These are phyloP conservation scores for Alternaria novae-zelandiae DNA, from an alignment of 2,329 filamentous ascomycete species.

Conservation along the genomic window DNA sequence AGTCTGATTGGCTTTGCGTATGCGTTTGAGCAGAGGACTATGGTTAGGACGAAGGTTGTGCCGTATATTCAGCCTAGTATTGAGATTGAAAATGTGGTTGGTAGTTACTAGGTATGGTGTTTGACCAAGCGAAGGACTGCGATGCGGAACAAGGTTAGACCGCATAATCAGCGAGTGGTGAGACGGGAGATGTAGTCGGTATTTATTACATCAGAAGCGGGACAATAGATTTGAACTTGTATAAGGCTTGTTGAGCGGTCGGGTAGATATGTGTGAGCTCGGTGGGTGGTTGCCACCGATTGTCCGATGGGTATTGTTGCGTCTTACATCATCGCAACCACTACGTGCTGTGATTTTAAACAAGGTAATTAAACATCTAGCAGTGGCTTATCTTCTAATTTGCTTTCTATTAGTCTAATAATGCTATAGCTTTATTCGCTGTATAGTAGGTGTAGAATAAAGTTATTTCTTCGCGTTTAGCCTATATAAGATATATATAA, in stretches of 20 bases:
- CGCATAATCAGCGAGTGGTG: neutral
- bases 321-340: neutral
- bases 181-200: neutral
- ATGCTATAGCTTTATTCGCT: too few species aligned
- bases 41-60: constrained; percentile 55
- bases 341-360: neutral
- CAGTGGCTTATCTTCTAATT: too few species aligned
- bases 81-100: constrained; percentile 56
- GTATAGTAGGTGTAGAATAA: too few species aligned
- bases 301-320: neutral
- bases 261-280: too few species aligned
- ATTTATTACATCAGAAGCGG: fast-evolving
- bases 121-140: too few species aligned
- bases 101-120: constrained; percentile 1
- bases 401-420: too few species aligned
- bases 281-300: neutral
- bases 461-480: too few species aligned
- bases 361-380: too few species aligned
- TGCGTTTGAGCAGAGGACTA: constrained; percentile 70
- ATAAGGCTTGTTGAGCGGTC: neutral
- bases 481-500: too few species aligned
- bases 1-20: constrained; percentile 69
- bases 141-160: too few species aligned
- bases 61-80: constrained; percentile 58
- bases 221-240: neutral